These are phyloP conservation scores for Ascochyta fabae DNA, from an alignment of 2,329 filamentous ascomycete genomes.

Conservation along the genomic window DNA sequence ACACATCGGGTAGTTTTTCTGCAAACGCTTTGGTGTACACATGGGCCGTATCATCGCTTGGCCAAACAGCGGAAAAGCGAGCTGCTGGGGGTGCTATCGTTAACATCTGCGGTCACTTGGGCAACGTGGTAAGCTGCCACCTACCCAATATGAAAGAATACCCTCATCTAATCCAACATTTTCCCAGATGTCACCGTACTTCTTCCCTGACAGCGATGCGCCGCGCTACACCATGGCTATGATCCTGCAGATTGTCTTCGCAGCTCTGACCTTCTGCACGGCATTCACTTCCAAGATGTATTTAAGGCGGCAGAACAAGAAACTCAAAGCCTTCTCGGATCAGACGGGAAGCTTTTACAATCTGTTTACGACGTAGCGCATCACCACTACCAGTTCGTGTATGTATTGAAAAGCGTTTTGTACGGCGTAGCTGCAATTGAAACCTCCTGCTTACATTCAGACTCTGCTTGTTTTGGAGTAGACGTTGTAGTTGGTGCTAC, in stretches of 20 bases:
- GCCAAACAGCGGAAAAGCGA: slow-evolving; percentile 50
- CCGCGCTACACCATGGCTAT: slow-evolving; percentile 25
- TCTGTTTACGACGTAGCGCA: too few species aligned
- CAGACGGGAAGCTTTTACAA: slow-evolving; percentile 9
- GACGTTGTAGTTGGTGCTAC: too few species aligned
- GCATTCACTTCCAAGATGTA: slow-evolving; percentile 19
- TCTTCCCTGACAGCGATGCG: slow-evolving; percentile 35
- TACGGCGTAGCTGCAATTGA: too few species aligned
- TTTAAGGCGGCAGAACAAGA: slow-evolving; percentile 19
- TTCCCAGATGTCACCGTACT: slow-evolving; percentile 46
- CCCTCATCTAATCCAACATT: too few species aligned
- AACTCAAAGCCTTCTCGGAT: slow-evolving; percentile 13
- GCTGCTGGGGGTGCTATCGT: slow-evolving; percentile 47
- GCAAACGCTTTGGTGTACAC: slow-evolving; percentile 47
- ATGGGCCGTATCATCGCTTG: slow-evolving; percentile 46
- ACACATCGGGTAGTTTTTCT: slow-evolving; percentile 41
- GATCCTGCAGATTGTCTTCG: slow-evolving; percentile 25
- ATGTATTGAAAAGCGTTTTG: too few species aligned
- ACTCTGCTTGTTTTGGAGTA: too few species aligned
- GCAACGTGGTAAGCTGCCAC: slow-evolving; percentile 37
- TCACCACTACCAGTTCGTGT: too few species aligned
- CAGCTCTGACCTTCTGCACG: slow-evolving; percentile 14
- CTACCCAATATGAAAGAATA: too few species aligned
- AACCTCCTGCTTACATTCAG: too few species aligned
- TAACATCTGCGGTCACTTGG: slow-evolving; percentile 49